phyloP scores from a whole-genome alignment of 2,329 filamentous ascomycete genomes.

The Paraphaeosphaeria minitans region DNA sequence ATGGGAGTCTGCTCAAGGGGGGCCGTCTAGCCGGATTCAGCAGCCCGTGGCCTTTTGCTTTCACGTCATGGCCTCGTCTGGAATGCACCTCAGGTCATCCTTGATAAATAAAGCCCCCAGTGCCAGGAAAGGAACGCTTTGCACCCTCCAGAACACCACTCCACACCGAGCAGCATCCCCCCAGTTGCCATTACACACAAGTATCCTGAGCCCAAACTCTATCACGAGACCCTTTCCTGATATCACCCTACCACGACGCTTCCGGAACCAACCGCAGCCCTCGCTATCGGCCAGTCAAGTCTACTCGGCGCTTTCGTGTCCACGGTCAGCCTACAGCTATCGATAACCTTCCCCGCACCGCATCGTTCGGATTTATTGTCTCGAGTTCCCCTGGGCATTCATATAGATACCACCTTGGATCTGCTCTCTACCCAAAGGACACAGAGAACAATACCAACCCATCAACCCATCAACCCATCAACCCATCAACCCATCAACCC shows the following conservation, averaged over 20 bases:
- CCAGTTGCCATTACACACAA: constrained; percentile 11
- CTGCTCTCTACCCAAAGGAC: background rate
- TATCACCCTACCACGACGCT: constrained; percentile 15
- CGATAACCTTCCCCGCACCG: constrained; percentile 12
- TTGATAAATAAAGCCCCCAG: constrained; percentile 24
- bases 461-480: background rate
- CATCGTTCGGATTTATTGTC: background rate
- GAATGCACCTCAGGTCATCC: constrained; percentile 21
- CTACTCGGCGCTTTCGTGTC: too few relatives aligned
- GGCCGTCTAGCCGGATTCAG: constrained; percentile 21
- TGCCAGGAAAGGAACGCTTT: background rate
- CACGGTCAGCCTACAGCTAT: constrained; percentile 7
- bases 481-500: constrained; percentile 15
- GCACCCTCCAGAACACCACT: background rate
- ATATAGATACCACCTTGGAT: too few relatives aligned
- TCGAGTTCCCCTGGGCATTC: background rate
- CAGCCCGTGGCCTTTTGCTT: constrained; percentile 12
- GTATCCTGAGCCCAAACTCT: constrained; percentile 10
- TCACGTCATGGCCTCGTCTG: constrained; percentile 23
- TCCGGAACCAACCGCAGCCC: constrained; percentile 13
- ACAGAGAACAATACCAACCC: constrained; percentile 8
- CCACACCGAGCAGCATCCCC: background rate
- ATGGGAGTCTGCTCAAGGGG: constrained; percentile 6
- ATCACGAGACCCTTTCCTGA: constrained; percentile 13
- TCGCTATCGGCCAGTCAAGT: constrained; percentile 6